phyloP scores from a whole-genome alignment of 495 filamentous ascomycete species.

The Penicillium ochrochloron region DNA sequence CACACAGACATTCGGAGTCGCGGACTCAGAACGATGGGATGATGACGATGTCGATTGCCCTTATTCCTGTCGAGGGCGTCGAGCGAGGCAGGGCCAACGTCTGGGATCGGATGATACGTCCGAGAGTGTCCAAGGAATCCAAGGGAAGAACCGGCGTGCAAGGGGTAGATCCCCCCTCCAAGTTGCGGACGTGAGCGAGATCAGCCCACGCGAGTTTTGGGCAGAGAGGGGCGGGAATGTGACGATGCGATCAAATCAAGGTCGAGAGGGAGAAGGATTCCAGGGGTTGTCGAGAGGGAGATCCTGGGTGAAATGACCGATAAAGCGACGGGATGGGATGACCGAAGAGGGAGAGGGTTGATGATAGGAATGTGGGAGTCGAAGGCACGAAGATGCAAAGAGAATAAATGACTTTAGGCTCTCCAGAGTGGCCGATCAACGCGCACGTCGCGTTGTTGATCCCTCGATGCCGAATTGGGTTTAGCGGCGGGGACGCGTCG shows the following conservation, averaged over 20 bases:
- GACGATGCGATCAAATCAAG: not conserved
- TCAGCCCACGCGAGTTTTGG: conserved; percentile 28
- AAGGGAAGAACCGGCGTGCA: conserved; percentile 29
- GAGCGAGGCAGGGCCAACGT: conserved; percentile 11
- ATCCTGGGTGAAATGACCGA: not conserved
- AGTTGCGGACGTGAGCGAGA: conserved; percentile 18
- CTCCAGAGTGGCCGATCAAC: conserved; percentile 24
- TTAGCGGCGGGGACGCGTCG: conserved; percentile 38
- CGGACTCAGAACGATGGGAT: conserved; percentile 2
- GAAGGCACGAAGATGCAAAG: conserved; percentile 16
- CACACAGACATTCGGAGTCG: conserved; percentile 26
- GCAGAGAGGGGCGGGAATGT: conserved; percentile 15
- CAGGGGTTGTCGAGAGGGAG: not conserved
- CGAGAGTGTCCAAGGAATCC: conserved; percentile 20
- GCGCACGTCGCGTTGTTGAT: conserved; percentile 41
- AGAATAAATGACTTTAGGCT: conserved; percentile 3
- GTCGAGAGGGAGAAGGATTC: not conserved
- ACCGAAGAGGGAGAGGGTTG: not conserved
- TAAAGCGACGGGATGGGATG: conserved; percentile 1
- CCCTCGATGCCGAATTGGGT: conserved; percentile 27
- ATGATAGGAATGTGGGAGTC: conserved; percentile 13
- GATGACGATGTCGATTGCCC: conserved; percentile 15
- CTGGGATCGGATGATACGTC: conserved; percentile 12
- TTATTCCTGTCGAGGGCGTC: not conserved
- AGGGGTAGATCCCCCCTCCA: conserved; percentile 34